Percentiles rank a stretch among this genome's conserved stretches.
These are phyloP conservation scores for Phytophthora hibernalis DNA, from an alignment of 352 stramenopile species.

Conservation along the genomic window DNA sequence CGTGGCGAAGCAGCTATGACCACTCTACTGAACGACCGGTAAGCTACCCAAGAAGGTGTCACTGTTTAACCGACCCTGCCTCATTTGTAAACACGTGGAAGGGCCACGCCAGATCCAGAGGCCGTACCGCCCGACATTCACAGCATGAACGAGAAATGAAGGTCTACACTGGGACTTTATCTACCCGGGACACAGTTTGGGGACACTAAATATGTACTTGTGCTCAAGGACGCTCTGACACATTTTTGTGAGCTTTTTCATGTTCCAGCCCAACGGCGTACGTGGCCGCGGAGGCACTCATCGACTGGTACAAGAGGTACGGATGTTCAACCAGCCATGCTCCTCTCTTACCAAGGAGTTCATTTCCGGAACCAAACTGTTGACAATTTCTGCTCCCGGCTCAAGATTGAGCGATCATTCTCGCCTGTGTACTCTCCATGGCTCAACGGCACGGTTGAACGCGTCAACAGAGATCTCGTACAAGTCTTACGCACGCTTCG, in stretches of 20 bases:
- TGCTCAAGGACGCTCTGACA: background rate
- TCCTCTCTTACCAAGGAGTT: conserved; percentile 2
- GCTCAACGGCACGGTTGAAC: conserved; percentile 2
- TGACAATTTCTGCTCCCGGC: background rate
- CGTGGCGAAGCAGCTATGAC: conserved; percentile 6
- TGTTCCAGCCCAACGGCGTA: too few relatives aligned
- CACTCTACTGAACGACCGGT: background rate
- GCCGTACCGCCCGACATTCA: background rate
- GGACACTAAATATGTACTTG: background rate
- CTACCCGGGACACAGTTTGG: background rate
- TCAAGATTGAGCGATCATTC: conserved; percentile 15
- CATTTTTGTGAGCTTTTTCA: conserved; percentile 8
- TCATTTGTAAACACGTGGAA: conserved; percentile 8
- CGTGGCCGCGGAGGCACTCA: too few relatives aligned
- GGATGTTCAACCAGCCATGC: background rate
- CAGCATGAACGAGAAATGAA: conserved; percentile 2
- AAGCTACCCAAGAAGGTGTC: conserved; percentile 4
- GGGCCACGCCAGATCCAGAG: background rate
- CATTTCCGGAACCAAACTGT: too few relatives aligned
- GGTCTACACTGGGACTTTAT: too few relatives aligned
- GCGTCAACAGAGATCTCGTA: conserved; percentile 11
- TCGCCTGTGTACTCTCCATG: conserved; percentile 2
- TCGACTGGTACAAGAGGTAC: conserved; percentile 4
- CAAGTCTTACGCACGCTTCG: conserved; percentile 9
- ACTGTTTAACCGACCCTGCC: background rate